These are phyloP conservation scores for Solanum ossicruentum DNA, from an alignment of 257 asterid genomes.

Conservation along the genomic window DNA sequence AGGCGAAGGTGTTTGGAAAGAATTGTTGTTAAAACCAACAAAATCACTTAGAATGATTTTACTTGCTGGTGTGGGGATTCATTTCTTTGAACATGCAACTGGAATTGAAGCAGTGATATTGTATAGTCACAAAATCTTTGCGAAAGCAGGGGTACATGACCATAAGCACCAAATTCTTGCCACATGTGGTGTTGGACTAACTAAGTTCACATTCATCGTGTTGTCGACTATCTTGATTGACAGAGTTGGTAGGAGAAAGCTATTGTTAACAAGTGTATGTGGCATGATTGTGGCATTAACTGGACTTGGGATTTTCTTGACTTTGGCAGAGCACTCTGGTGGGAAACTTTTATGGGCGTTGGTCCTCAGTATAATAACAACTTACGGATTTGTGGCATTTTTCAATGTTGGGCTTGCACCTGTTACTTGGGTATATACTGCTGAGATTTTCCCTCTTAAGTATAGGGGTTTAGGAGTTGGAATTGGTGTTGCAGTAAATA, in stretches of 20 bases:
- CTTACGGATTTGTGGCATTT: constrained; percentile 35
- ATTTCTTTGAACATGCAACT: constrained; percentile 65
- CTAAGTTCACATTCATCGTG: constrained; percentile 35
- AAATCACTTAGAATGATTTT: constrained; percentile 42
- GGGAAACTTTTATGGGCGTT: constrained; percentile 30
- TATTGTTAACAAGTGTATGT: constrained; percentile 29
- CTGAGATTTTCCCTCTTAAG: constrained; percentile 54
- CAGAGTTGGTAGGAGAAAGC: constrained; percentile 43
- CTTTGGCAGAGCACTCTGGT: constrained; percentile 24
- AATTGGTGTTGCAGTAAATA: constrained; percentile 52
- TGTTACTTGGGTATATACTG: constrained; percentile 68
- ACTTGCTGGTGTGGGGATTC: constrained; percentile 47
- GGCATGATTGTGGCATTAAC: constrained; percentile 50
- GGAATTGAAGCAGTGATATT: constrained; percentile 55
- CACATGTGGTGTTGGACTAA: constrained; percentile 46
- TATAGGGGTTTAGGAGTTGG: constrained; percentile 59
- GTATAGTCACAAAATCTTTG: constrained; percentile 48
- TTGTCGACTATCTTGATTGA: constrained; percentile 43
- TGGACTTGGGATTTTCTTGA: constrained; percentile 41
- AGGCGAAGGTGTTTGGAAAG: constrained; percentile 28
- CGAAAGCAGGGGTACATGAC: constrained; percentile 37
- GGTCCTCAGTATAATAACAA: constrained; percentile 36
- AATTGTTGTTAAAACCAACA: constrained; percentile 27
- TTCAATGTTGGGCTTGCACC: constrained; percentile 69
- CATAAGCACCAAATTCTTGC: constrained; percentile 30